Evolutionary conservation across 257 asterid genomes (phyloP).

Genomic region (Prunella vulgaris): DNA sequence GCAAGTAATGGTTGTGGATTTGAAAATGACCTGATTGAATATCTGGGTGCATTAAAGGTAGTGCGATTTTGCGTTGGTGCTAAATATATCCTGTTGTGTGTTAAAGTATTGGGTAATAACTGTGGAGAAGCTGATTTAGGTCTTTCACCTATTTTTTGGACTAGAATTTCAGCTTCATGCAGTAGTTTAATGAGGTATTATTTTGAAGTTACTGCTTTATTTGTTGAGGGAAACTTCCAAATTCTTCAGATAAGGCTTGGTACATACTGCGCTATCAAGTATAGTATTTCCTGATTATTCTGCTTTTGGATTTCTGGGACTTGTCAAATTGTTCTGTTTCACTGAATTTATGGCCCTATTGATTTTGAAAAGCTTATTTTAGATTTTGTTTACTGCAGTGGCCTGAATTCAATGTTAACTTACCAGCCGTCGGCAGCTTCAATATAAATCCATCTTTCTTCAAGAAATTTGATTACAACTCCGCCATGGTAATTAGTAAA

Average conservation of each 20-base stretch:
- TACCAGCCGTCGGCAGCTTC: slow-evolving; percentile 66
- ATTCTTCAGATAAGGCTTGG: too few species aligned
- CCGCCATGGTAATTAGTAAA: slow-evolving; percentile 59
- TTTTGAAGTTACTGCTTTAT: slow-evolving; percentile 2
- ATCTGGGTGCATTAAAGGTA: slow-evolving; percentile 79
- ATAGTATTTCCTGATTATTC: background rate
- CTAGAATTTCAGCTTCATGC: background rate
- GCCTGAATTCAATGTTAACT: slow-evolving; percentile 68
- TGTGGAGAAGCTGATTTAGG: slow-evolving; percentile 8
- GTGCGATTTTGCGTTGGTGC: background rate
- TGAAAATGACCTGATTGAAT: slow-evolving; percentile 84
- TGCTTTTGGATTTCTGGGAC: slow-evolving; percentile 7
- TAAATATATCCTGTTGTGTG: slow-evolving; percentile 1
- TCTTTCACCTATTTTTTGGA: background rate
- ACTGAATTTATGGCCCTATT: background rate
- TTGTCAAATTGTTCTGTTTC: background rate
- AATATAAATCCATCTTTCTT: slow-evolving; percentile 70
- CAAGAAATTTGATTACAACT: slow-evolving; percentile 80
- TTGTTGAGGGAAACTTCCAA: background rate
- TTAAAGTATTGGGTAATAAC: background rate
- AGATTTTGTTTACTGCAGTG: slow-evolving; percentile 54
- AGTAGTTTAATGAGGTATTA: background rate
- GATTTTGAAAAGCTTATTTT: background rate
- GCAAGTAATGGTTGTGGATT: slow-evolving; percentile 52
- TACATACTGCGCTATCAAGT: background rate